These are phyloP conservation scores for Phylloporus sp. DNA, from an alignment of 768 basidiomycete species.

Conservation along the genomic window DNA sequence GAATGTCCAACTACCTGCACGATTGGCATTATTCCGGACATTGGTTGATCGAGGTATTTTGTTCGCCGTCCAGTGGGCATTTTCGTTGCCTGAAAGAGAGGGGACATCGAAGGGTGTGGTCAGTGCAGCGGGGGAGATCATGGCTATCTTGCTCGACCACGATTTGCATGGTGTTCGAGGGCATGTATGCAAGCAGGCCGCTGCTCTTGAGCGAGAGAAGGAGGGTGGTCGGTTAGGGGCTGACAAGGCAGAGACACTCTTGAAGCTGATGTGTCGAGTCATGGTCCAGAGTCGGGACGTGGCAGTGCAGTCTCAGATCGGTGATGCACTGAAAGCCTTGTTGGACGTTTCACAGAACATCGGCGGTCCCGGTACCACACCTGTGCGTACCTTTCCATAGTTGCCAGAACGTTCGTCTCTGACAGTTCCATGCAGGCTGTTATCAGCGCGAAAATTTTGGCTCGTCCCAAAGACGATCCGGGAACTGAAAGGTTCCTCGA, in stretches of 20 bases:
- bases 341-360: conserved; percentile 65
- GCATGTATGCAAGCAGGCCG: conserved; percentile 79
- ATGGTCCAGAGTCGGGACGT: conserved; percentile 78
- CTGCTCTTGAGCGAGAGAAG: conserved; percentile 65
- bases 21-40: conserved; percentile 80
- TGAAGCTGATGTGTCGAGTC: conserved; percentile 71
- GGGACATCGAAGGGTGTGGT: conserved; percentile 54
- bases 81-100: conserved; percentile 62
- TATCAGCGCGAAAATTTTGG: conserved; percentile 43
- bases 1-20: conserved; percentile 86
- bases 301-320: conserved; percentile 86
- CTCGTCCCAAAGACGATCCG: conserved; percentile 74
- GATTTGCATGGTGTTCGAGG: conserved; percentile 82
- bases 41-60: conserved; percentile 87
- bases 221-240: conserved; percentile 51
- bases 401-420: conserved; percentile 2
- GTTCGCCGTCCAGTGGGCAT: conserved; percentile 90
- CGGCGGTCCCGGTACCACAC: conserved; percentile 34
- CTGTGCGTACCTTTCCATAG: conserved; percentile 24
- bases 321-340: conserved; percentile 80
- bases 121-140: conserved; percentile 79
- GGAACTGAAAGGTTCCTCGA: conserved; percentile 87
- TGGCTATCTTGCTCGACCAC: conserved; percentile 84
- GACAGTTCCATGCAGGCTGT: conserved; percentile 17
- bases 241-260: conserved; percentile 67